phyloP scores from a whole-genome alignment of 306 rosid genomes.

The Prunus padus region DNA sequence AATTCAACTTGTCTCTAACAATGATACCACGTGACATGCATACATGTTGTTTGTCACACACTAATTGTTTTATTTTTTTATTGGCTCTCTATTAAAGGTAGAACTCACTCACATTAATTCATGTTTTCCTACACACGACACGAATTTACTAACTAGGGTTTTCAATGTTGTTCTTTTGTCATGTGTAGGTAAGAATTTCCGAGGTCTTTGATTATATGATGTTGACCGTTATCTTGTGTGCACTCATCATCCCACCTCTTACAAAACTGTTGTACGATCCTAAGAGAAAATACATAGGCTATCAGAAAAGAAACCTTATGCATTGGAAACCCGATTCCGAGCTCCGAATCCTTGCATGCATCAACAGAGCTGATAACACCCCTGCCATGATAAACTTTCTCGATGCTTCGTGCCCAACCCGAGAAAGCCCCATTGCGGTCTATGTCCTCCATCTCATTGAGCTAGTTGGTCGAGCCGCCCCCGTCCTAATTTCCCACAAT shows the following conservation, averaged over 20 bases:
- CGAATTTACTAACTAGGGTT: no score
- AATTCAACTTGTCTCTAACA: neutral
- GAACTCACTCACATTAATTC: neutral
- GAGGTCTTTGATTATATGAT: constrained; percentile 26
- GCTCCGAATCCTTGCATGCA: constrained; percentile 48
- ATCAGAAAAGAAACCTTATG: constrained; percentile 46
- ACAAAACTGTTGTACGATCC: constrained; percentile 49
- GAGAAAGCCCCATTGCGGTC: constrained; percentile 35
- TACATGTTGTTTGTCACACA: no score
- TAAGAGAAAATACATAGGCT: constrained; percentile 49
- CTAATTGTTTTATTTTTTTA: no score
- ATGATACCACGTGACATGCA: neutral
- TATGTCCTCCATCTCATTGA: constrained; percentile 61
- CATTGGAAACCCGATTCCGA: constrained; percentile 33
- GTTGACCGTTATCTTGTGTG: constrained; percentile 19
- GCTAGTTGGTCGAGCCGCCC: constrained; percentile 60
- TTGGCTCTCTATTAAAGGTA: neutral
- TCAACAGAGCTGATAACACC: constrained; percentile 41
- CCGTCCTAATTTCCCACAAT: constrained; percentile 56
- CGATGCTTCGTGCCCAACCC: constrained; percentile 45
- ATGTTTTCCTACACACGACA: neutral
- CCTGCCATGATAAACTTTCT: constrained; percentile 54
- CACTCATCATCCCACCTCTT: constrained; percentile 31
- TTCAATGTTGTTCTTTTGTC: no score
- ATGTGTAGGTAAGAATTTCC: constrained; percentile 29